phyloP scores from a whole-genome alignment of 2,329 filamentous ascomycete genomes.

The Alternaria dauci region DNA sequence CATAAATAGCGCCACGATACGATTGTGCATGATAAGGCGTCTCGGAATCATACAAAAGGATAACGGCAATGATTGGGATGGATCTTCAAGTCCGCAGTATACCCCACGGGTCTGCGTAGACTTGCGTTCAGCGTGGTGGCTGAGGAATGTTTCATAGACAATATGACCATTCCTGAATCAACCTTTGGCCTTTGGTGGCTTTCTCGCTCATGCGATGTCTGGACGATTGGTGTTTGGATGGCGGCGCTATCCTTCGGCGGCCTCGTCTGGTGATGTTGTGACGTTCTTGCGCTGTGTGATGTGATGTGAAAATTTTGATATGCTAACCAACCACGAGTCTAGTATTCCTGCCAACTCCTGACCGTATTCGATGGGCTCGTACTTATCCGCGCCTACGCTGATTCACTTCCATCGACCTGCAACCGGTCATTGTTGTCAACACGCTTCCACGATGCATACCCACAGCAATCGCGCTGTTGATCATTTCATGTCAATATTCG shows the following conservation, averaged over 20 bases:
- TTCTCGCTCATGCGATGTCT: not conserved
- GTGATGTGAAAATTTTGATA: not conserved
- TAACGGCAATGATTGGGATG: slow-evolving; percentile 35
- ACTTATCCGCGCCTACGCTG: not conserved
- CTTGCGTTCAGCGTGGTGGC: slow-evolving; percentile 58
- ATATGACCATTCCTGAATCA: slow-evolving; percentile 62
- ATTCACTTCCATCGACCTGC: not conserved
- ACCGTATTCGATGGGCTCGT: not conserved
- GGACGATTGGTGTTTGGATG: not conserved
- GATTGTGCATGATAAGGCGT: slow-evolving; percentile 39
- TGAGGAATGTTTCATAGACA: slow-evolving; percentile 58
- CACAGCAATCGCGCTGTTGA: not conserved
- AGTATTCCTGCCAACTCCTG: not conserved
- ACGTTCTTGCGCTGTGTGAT: not conserved
- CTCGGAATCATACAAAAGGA: slow-evolving; percentile 32
- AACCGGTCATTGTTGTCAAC: not conserved
- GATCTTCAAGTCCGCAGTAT: slow-evolving; percentile 41
- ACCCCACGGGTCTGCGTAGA: slow-evolving; percentile 30
- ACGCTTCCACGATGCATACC: not conserved
- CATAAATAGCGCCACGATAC: slow-evolving; percentile 61
- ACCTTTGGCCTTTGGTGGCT: slow-evolving; percentile 40
- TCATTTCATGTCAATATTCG: not conserved
- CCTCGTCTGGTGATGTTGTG: slow-evolving; percentile 4
- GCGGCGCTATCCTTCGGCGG: not conserved
- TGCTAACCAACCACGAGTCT: not conserved